Conservation (phyloP, 345 rosid species). For the Noccaea caerulescens region DNA sequence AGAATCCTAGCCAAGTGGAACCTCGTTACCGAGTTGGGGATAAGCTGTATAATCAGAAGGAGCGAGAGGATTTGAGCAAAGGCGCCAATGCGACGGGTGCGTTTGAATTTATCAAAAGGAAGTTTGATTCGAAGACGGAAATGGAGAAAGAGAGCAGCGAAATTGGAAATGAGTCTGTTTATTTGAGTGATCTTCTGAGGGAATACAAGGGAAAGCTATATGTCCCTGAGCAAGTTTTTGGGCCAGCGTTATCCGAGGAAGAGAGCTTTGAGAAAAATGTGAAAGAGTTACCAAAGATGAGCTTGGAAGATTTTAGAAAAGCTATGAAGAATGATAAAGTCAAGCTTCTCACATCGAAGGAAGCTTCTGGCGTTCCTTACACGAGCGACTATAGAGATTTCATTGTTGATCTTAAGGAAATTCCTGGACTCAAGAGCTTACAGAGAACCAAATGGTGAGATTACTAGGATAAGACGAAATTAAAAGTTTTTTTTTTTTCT, state of each 20-base stretch:
- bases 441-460: slow-evolving; percentile 88
- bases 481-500: not conserved
- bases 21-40: slow-evolving; percentile 65
- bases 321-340: slow-evolving; percentile 67
- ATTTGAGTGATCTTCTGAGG: slow-evolving; percentile 76
- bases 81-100: slow-evolving; percentile 47
- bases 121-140: slow-evolving; percentile 47
- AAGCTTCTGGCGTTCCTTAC: slow-evolving; percentile 40
- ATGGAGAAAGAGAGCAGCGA: slow-evolving; percentile 42
- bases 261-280: slow-evolving; percentile 67
- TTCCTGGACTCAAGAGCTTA: slow-evolving; percentile 81
- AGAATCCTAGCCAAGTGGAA: slow-evolving; percentile 86
- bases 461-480: not conserved
- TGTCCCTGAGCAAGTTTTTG: slow-evolving; percentile 90
- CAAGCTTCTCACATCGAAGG: slow-evolving; percentile 76
- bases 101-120: slow-evolving; percentile 51
- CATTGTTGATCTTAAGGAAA: slow-evolving; percentile 77
- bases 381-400: slow-evolving; percentile 55
- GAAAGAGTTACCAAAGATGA: slow-evolving; percentile 71
- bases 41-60: slow-evolving; percentile 63
- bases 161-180: slow-evolving; percentile 52
- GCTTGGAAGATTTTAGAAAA: slow-evolving; percentile 71
- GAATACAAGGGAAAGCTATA: slow-evolving; percentile 85
- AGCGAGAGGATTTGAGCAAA: slow-evolving; percentile 56
- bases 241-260: slow-evolving; percentile 68